Evolutionary conservation across 2,329 filamentous ascomycete species (phyloP), one percentile per base, ranked within the genome.

Genomic region (Xylaria sp.): DNA sequence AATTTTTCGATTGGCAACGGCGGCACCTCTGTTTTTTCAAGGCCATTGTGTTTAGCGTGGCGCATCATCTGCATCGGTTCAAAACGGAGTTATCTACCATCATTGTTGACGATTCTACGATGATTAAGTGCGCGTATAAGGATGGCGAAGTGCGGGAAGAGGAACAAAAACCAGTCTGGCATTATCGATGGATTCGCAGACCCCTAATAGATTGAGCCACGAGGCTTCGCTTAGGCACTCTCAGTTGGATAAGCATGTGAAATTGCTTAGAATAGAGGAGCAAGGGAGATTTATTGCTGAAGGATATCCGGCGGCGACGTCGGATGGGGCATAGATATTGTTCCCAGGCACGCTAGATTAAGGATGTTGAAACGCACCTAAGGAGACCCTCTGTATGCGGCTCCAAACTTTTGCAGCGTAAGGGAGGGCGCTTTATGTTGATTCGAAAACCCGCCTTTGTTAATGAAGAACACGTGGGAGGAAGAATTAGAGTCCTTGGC

Each of bases 31-130:
- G 21, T 9, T 57, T 12, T 36, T 54, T 19, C 8, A 48, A 14
- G 4, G 27, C 54, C 47, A 63, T 54, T 58, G 53, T 62, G 21
- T 55, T 67, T n/a, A 68, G 65, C 65, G 61, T 42, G 61, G 65
- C 55, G 65, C 45, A 64, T 56, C 19, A 12, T 63, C 51, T 64
- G 45, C 61, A 61, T 60, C n/a, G 61, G 61, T 60, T 55, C 7
- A 55, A 45, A 50, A 50, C 21, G 47, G 39, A 14, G 24, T 12
- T 45, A 36, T 57, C 27, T 14, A 54, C 14, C n/a, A 34, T 61
- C 21, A 42, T 3, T 56, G 32, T 34, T 24, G 34, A 21, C 24
- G 45, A 39, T 55, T 47, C n/a, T 24, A 36, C 30, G 36, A 42
- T 32, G 30, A 45, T 61, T 30, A 42, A 51, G 11, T 14, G 32